A percentile compares a stretch with the other conserved stretches of the same genome.
Evolutionary conservation across 345 rosid genomes (phyloP).

Genomic region (Kandelia obovata): DNA sequence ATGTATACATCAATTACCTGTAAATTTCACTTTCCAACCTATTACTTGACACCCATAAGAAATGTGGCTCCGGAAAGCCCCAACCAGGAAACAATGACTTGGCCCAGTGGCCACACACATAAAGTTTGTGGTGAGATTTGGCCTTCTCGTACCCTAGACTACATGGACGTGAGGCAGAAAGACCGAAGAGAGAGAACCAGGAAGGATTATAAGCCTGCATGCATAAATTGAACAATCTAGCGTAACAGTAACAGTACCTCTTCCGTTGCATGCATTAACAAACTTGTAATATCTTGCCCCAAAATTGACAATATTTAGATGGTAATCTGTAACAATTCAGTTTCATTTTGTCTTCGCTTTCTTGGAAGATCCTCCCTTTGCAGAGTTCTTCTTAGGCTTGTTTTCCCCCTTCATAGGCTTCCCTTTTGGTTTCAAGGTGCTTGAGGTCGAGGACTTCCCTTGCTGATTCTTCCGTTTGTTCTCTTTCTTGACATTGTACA

Average conservation of each 20-base stretch:
- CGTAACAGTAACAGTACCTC: too few relatives aligned
- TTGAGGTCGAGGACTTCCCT: conserved; percentile 33
- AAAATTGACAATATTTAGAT: conserved; percentile 21
- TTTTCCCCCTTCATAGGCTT: conserved; percentile 26
- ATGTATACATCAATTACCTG: too few relatives aligned
- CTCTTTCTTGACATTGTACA: conserved; percentile 81
- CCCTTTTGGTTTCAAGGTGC: conserved; percentile 48
- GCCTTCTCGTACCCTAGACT: background rate
- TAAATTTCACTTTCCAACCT: too few relatives aligned
- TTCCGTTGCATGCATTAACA: too few relatives aligned
- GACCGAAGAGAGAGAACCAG: background rate
- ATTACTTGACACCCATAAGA: too few relatives aligned
- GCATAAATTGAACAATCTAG: too few relatives aligned
- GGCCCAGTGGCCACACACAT: background rate
- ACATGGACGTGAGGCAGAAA: background rate
- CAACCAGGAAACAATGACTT: background rate
- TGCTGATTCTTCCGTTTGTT: conserved; percentile 40
- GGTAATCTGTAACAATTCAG: background rate
- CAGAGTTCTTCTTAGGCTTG: conserved; percentile 34
- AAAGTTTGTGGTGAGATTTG: background rate
- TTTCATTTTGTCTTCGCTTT: conserved; percentile 40
- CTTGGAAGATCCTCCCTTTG: conserved; percentile 30
- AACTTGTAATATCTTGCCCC: background rate
- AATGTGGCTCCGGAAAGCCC: too few relatives aligned
- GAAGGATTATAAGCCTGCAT: too few relatives aligned